A percentile compares a stretch with the other conserved stretches of the same genome.
These are phyloP conservation scores for Fusarium sp. DNA, from an alignment of 2,329 filamentous ascomycete genomes.

Conservation along the genomic window DNA sequence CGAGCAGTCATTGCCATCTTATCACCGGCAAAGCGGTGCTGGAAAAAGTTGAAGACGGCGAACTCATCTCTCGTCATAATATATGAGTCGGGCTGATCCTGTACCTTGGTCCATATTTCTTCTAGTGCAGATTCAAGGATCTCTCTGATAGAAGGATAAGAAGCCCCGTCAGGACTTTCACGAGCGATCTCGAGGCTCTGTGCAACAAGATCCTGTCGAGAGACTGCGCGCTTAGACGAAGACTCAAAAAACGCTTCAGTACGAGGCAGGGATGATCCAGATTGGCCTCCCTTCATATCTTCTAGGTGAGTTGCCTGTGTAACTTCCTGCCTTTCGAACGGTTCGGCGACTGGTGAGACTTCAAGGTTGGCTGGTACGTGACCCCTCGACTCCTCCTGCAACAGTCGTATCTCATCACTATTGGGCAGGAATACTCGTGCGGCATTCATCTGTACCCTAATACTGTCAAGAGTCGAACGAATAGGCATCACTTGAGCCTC, in stretches of 20 bases:
- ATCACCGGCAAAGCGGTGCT: slow-evolving; percentile 68
- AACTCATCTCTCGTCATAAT: slow-evolving; percentile 82
- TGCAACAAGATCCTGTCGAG: slow-evolving; percentile 56
- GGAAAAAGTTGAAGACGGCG: slow-evolving; percentile 86
- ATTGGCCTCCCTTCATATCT: not conserved
- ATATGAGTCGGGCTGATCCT: slow-evolving; percentile 71
- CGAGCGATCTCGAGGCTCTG: slow-evolving; percentile 79
- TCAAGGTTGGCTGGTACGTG: accelerated
- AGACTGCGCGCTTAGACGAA: slow-evolving; percentile 14
- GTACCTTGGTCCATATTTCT: slow-evolving; percentile 74
- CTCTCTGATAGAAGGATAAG: slow-evolving; percentile 68
- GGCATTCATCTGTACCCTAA: not conserved
- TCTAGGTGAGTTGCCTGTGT: not conserved
- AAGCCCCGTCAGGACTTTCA: slow-evolving; percentile 72
- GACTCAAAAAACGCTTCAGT: not conserved
- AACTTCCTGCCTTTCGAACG: not conserved
- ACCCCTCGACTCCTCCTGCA: not conserved
- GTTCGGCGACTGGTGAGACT: not conserved
- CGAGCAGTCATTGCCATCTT: slow-evolving; percentile 57
- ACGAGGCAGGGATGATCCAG: not conserved
- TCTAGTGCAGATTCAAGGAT: slow-evolving; percentile 72
- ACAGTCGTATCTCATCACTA: not conserved
- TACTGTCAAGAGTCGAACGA: not conserved
- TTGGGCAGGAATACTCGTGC: not conserved
- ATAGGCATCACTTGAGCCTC: not conserved